Conservation (phyloP, 2,329 filamentous ascomycete species). For the Pseudogymnoascus sp. region DNA sequence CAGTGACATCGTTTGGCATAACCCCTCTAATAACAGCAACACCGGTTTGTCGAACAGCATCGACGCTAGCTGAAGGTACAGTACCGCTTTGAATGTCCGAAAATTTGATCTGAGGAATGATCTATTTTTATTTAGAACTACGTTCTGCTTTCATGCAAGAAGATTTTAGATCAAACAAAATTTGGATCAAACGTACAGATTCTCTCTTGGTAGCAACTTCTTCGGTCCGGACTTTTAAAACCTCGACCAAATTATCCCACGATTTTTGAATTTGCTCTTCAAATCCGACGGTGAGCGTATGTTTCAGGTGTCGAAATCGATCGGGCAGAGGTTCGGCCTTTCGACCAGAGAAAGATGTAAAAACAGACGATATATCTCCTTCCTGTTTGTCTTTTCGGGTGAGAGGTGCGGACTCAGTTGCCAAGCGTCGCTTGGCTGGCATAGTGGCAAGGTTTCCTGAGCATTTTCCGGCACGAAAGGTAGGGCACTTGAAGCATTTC, state of each 20-base stretch:
- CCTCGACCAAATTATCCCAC: not conserved
- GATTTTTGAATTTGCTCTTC: not conserved
- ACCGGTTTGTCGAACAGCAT: conserved; percentile 10
- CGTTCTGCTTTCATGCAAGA: not conserved
- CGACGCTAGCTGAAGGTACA: conserved; percentile 11
- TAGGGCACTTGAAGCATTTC: conserved; percentile 47
- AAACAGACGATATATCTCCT: conserved; percentile 56
- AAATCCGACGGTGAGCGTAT: not conserved
- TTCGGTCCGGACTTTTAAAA: not conserved
- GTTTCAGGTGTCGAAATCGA: conserved; percentile 36
- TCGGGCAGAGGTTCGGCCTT: conserved; percentile 42
- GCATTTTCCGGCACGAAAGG: conserved; percentile 53
- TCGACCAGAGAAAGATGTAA: conserved; percentile 49
- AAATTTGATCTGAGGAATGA: conserved; percentile 49
- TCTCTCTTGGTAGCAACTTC: not conserved
- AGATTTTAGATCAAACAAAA: not conserved
- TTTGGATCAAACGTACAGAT: not conserved
- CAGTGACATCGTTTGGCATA: conserved; percentile 44
- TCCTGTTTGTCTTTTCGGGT: conserved; percentile 32
- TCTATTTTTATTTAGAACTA: conserved; percentile 14
- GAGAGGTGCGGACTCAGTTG: conserved; percentile 29
- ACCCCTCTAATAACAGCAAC: conserved; percentile 54
- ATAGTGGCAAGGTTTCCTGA: conserved; percentile 41
- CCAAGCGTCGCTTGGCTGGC: no score
- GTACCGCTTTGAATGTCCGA: conserved; percentile 30